Conservation (phyloP, 768 basidiomycete genomes). For the Macrolepiota albuminosa region DNA sequence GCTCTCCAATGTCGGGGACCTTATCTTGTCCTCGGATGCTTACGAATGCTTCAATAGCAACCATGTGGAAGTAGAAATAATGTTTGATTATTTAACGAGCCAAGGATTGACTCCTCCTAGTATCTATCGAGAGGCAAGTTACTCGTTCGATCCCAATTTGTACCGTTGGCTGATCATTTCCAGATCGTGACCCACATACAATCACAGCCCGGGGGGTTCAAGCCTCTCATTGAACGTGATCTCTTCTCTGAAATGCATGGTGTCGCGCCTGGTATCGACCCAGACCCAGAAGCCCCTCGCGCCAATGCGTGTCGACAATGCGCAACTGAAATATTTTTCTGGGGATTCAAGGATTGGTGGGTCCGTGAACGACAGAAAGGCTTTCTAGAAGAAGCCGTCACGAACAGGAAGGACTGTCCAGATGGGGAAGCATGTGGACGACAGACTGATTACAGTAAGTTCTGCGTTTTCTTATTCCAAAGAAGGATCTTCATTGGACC, state of each 20-base stretch:
- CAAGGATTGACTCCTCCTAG: slow-evolving; percentile 60
- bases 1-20: slow-evolving; percentile 62
- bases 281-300: slow-evolving; percentile 54
- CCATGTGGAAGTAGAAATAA: slow-evolving; percentile 74
- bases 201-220: slow-evolving; percentile 58
- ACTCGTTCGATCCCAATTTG: not conserved
- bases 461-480: not conserved
- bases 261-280: slow-evolving; percentile 50
- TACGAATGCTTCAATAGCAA: slow-evolving; percentile 82
- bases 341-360: slow-evolving; percentile 82
- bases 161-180: not conserved
- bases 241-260: slow-evolving; percentile 67
- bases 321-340: slow-evolving; percentile 69
- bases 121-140: slow-evolving; percentile 72
- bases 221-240: slow-evolving; percentile 62
- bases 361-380: slow-evolving; percentile 71
- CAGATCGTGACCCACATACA: slow-evolving; percentile 63
- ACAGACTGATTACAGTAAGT: slow-evolving; percentile 66
- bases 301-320: slow-evolving; percentile 65
- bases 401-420: slow-evolving; percentile 62
- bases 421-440: slow-evolving; percentile 53
- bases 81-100: slow-evolving; percentile 73
- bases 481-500: slow-evolving; percentile 5
- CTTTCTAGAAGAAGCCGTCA: slow-evolving; percentile 49
- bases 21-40: slow-evolving; percentile 70